Base-by-base conservation (phyloP, 2,329 filamentous ascomycete genomes). In the Tolypocladium ovalisporum region DNA sequence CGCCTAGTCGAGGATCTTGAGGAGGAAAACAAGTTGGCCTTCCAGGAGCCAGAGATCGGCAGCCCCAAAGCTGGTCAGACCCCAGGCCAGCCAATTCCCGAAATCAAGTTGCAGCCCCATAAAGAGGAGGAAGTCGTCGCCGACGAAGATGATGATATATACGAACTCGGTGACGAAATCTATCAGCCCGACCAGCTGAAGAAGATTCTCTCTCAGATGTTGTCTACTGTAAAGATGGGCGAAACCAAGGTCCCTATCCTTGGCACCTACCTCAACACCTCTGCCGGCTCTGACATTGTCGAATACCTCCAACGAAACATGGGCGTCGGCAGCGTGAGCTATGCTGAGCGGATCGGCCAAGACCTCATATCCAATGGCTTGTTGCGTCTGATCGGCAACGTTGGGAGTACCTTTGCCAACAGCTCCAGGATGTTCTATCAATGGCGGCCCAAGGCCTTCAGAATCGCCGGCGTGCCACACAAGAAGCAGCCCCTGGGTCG, bases 361-460 rank as follows among this genome's bases (percentile, higher is more conserved):
- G 94, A 99, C 70, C 79, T 99, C 63, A 86, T 97, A 55, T 77
- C 83, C 34, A 85, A 89, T 68, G 93, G 94, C 40, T 93, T 97
- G 68, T 77, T 99, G 67, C 86, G 94, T 55, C 79, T 99, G 56
- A 84, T 99, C 60, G 94, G 94, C 62, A 97, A 94, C 66, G 92
- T 99, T 56, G 94, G 94, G 60, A 97, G 84, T 74, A 90, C 88
- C 1, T 99, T 99, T 70, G 92, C 93, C 65, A 99, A 99, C 75
- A 97, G 92, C 78, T 96, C 92, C 62, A 90, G 88, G 73, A 88
- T 97, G 85, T 93, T 89, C 70, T 99, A 99, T 71, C 94, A 99
- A 72, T 99, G 94, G 94, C 87, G 90, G 56, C 84, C 92, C 9
- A 95, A 90, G 75, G 87, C 89, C 6, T 99, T 97, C 75, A 86